Conservation (phyloP, 768 basidiomycete species). For the Mycena rebaudengoi region DNA sequence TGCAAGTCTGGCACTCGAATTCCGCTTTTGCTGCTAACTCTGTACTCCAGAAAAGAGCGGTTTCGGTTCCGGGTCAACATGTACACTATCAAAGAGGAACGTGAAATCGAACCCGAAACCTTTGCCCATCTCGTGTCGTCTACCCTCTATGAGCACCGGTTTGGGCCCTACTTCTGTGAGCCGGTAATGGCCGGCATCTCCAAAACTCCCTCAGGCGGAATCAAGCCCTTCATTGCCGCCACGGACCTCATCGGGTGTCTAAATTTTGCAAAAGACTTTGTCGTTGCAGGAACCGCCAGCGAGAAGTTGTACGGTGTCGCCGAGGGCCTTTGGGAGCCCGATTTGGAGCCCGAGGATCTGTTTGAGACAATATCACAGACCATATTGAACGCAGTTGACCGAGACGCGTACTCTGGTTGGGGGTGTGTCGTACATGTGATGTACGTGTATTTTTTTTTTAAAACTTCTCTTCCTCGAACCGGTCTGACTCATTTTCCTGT, state of each 20-base stretch:
- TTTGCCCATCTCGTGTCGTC: conserved; percentile 96
- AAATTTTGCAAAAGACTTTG: conserved; percentile 96
- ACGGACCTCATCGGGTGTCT: conserved; percentile 95
- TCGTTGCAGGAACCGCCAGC: conserved; percentile 93
- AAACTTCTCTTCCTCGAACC: not conserved
- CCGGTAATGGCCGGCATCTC: conserved; percentile 95
- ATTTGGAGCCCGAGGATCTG: conserved; percentile 93
- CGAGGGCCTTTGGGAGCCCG: conserved; percentile 98
- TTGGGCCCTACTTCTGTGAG: conserved; percentile 96
- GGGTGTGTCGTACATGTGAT: conserved; percentile 95
- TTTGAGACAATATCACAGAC: conserved; percentile 99
- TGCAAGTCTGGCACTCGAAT: conserved; percentile 58
- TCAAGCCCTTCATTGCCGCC: conserved; percentile 93
- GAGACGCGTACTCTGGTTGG: conserved; percentile 98
- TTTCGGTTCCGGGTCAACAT: conserved; percentile 97
- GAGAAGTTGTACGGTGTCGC: conserved; percentile 96
- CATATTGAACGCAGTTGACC: conserved; percentile 91
- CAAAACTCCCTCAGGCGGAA: conserved; percentile 71
- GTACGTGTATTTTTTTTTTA: conserved; percentile 59
- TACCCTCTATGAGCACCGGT: conserved; percentile 94
- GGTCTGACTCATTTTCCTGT: conserved; percentile 18
- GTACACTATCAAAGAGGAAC: conserved; percentile 99
- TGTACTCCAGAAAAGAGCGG: conserved; percentile 73
- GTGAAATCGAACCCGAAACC: conserved; percentile 94
- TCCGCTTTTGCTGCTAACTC: conserved; percentile 3